Evolutionary conservation across 257 asterid genomes (phyloP).

Genomic region (Petunia axillaris): DNA sequence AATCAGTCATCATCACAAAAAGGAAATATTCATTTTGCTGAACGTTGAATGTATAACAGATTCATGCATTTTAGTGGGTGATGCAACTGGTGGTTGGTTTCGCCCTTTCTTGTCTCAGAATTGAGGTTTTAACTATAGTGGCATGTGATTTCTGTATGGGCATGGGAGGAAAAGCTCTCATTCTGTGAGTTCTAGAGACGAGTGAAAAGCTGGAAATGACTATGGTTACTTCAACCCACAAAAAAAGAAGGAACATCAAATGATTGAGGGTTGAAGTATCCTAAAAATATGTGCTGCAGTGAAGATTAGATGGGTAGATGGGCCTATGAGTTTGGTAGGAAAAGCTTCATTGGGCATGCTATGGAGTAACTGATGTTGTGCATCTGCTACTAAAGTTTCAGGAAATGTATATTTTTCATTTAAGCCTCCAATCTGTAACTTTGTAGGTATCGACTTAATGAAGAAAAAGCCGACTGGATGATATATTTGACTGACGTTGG

Average conservation of each 20-base stretch:
- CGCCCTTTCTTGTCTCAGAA: not conserved
- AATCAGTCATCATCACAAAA: not conserved
- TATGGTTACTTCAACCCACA: not conserved
- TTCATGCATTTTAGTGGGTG: not conserved
- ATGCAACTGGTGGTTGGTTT: not conserved
- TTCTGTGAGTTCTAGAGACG: not conserved
- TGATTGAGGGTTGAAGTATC: not conserved
- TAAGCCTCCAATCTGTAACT: conserved; percentile 23
- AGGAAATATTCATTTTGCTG: not conserved
- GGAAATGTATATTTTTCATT: not conserved
- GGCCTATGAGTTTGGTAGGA: not conserved
- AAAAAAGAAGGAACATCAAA: not conserved
- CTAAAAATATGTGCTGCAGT: not conserved
- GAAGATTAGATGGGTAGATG: not conserved
- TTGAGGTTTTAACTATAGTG: not conserved
- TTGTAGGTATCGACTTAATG: conserved; percentile 85
- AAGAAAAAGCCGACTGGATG: conserved; percentile 95
- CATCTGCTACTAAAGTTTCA: not conserved
- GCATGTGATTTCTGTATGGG: not conserved
- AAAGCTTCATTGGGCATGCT: not conserved
- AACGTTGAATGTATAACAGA: not conserved
- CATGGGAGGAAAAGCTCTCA: not conserved
- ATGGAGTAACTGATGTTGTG: not conserved
- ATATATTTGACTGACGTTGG: conserved; percentile 91
- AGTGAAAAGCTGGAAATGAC: not conserved